phyloP scores from a whole-genome alignment of 495 filamentous ascomycete genomes.

The Aspergillus homomorphus region DNA sequence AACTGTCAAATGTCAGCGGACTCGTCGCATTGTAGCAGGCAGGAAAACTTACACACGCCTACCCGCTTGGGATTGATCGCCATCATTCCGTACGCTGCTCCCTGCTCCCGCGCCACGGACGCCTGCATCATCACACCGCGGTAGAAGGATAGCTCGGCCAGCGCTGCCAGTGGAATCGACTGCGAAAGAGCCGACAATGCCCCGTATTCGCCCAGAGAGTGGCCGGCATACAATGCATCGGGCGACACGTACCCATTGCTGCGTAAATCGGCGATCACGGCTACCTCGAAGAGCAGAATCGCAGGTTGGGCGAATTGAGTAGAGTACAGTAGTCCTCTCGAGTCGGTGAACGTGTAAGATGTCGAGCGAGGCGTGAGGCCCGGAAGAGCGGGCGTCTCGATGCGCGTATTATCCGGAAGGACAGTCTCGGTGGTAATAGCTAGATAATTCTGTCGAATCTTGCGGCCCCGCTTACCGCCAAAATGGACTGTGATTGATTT shows the following conservation, averaged over 20 bases:
- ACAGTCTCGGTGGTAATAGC: constrained; percentile 21
- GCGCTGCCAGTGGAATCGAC: constrained; percentile 25
- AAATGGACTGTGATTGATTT: constrained; percentile 41
- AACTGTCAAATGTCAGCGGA: constrained; percentile 7
- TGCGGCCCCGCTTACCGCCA: constrained; percentile 32
- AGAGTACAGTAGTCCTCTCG: constrained; percentile 33
- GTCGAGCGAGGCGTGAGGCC: constrained; percentile 21
- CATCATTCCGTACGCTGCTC: constrained; percentile 36
- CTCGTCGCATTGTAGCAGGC: not conserved
- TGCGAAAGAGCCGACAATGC: constrained; percentile 30
- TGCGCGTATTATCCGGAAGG: constrained; percentile 12
- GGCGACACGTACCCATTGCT: constrained; percentile 26
- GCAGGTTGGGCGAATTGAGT: constrained; percentile 46
- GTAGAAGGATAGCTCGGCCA: constrained; percentile 38
- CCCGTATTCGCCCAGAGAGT: constrained; percentile 43
- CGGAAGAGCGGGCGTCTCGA: constrained; percentile 18
- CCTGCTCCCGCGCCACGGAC: constrained; percentile 26
- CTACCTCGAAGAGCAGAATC: constrained; percentile 35
- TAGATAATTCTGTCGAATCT: constrained; percentile 38
- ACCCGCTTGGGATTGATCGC: constrained; percentile 40
- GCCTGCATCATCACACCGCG: constrained; percentile 43
- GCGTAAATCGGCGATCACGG: constrained; percentile 31
- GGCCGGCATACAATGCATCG: constrained; percentile 34
- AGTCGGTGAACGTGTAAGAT: constrained; percentile 33
- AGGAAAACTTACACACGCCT: constrained; percentile 19